Base-by-base conservation (phyloP, 768 basidiomycete species). In the Coprinopsis strossmayeri region DNA sequence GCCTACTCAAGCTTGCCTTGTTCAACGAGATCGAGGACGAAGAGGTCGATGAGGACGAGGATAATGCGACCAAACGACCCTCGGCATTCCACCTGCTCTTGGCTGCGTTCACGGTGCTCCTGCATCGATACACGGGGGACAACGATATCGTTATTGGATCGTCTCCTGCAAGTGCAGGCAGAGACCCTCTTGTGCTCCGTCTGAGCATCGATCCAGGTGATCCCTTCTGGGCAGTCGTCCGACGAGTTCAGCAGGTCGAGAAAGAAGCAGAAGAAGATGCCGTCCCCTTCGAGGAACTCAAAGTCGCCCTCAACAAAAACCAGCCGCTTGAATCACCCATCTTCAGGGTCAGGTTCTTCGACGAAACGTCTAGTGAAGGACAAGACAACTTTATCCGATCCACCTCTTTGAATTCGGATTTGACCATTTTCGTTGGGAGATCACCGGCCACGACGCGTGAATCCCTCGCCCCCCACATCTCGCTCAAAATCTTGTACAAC, bases 311-410 rank as follows among this genome's bases (percentile, higher is more conserved):
- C 44, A 76, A 73, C 47, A 79, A 78, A 58, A 77, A 74, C 57
- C 84, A 79, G 55, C 79, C 70, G 10, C 57, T 72, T 11, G 77
- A 79, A 32, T 76, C 72, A 18, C 87, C 87, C 3, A 73, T 97
- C 23, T 97, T 96, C 69, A 81, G 93, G 44, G 92, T 96, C 34
- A 83, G 93, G n/a, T 96, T 97, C 73, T 92, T 96, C 63, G 93
- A 97, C 60, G 89, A 88, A 63, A 93, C 85, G 1, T 89, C 91
- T 55, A 27, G 45, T 27, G 67, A 79, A 30, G 79, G 75, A 34
- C 82, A 74, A 41, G 85, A 82, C 49, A 76, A 76, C 50, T 93
- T 91, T 59, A 80, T 94, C 51, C 75, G 78, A 21, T 80, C 81
- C 0, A 93, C 94, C 0, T 84, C 81, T 53, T 69, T 89, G 50